Conservation (phyloP, 1,284 basidiomycete species). For the Mycena sp. region DNA sequence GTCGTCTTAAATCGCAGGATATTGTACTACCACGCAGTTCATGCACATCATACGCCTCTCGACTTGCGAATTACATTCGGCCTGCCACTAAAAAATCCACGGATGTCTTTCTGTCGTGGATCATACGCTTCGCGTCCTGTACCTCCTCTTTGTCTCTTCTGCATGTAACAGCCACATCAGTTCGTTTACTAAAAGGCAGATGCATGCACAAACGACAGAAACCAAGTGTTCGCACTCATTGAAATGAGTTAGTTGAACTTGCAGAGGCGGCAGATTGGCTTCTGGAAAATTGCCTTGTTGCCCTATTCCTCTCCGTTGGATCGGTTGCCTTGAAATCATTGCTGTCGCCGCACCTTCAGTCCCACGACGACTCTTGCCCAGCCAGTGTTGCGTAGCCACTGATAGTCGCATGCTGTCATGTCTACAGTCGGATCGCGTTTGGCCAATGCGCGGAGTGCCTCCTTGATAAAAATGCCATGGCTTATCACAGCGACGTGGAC, state of each 20-base stretch:
- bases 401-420: conserved; percentile 46
- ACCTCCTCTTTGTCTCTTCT: conserved; percentile 83
- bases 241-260: conserved; percentile 22
- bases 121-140: conserved; percentile 80
- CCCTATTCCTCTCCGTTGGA: background rate
- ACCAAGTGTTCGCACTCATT: conserved; percentile 67
- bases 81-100: conserved; percentile 77
- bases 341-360: conserved; percentile 48
- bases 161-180: conserved; percentile 6
- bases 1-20: too few relatives aligned
- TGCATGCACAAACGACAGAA: conserved; percentile 57
- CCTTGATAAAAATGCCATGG: conserved; percentile 82
- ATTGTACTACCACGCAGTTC: background rate
- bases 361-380: conserved; percentile 70
- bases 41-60: too few relatives aligned
- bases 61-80: conserved; percentile 12
- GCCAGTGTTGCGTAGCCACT: conserved; percentile 73
- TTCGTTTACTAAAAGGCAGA: background rate
- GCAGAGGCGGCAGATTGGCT: background rate
- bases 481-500: conserved; percentile 79
- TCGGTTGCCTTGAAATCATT: background rate
- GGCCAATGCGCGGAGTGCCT: conserved; percentile 64
- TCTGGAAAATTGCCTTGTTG: background rate
- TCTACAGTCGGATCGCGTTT: conserved; percentile 42
- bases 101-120: conserved; percentile 78